Conservation (phyloP, 345 rosid genomes). For the Populus euphratica region DNA sequence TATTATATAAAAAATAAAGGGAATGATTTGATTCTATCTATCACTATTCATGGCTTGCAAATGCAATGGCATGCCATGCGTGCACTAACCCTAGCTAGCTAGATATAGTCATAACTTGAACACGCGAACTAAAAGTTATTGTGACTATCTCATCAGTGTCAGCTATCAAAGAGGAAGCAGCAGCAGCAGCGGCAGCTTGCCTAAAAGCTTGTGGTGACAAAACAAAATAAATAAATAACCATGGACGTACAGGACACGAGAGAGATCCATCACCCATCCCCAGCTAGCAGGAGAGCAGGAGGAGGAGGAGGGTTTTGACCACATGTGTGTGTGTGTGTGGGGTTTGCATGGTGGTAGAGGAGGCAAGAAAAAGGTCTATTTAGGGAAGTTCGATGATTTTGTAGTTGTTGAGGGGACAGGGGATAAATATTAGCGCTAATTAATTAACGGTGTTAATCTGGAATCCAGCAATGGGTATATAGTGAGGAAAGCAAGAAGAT, state of each 20-base stretch:
- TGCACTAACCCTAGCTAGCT: slow-evolving; percentile 28
- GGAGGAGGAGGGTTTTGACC: slow-evolving; percentile 16
- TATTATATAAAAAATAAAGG: not conserved
- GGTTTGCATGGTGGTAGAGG: slow-evolving; percentile 24
- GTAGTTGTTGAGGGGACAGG: slow-evolving; percentile 52
- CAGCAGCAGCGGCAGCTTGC: too few relatives aligned
- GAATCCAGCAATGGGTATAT: slow-evolving; percentile 29
- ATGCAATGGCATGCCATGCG: slow-evolving; percentile 20
- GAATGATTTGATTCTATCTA: not conserved
- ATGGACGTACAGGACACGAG: slow-evolving; percentile 10
- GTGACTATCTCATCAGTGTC: slow-evolving; percentile 41
- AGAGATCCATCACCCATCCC: slow-evolving; percentile 26
- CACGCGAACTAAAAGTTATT: slow-evolving; percentile 36
- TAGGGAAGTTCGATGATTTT: slow-evolving; percentile 54
- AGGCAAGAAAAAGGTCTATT: slow-evolving; percentile 39
- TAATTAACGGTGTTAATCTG: slow-evolving; percentile 30
- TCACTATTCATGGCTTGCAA: not conserved
- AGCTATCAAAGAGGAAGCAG: slow-evolving; percentile 19
- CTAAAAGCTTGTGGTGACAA: not conserved
- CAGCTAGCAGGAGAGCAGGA: not conserved
- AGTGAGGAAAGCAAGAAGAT: slow-evolving; percentile 34
- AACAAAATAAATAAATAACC: too few relatives aligned
- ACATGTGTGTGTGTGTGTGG: not conserved
- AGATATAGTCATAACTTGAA: slow-evolving; percentile 12
- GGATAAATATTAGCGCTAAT: slow-evolving; percentile 45